These are phyloP conservation scores for Fusarium pseudograminearum DNA, from an alignment of 2,329 filamentous ascomycete genomes.

Conservation along the genomic window DNA sequence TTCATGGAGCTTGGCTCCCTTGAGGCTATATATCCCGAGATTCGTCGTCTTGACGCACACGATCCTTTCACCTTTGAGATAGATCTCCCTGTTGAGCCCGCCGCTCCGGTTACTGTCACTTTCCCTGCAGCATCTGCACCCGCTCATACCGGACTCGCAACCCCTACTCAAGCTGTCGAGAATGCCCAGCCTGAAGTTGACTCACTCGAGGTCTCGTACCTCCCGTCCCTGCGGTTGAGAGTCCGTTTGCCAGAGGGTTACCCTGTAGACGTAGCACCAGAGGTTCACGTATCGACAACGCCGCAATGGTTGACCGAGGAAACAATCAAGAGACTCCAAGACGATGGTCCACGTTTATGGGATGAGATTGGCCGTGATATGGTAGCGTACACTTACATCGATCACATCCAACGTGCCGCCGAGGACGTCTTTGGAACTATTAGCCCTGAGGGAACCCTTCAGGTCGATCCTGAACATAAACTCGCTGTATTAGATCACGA, in stretches of 20 bases:
- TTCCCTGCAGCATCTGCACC: conserved; percentile 62
- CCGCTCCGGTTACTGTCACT: conserved; percentile 65
- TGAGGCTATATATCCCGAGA: conserved; percentile 75
- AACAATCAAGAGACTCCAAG: conserved; percentile 63
- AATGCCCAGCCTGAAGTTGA: conserved; percentile 51
- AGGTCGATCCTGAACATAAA: conserved; percentile 69
- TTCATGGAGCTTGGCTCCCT: conserved; percentile 70
- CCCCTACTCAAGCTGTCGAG: conserved; percentile 20
- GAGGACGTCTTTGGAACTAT: conserved; percentile 72
- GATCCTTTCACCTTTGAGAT: conserved; percentile 65
- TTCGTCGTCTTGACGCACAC: conserved; percentile 59
- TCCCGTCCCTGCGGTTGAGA: conserved; percentile 67
- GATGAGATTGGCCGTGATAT: conserved; percentile 70
- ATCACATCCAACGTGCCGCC: conserved; percentile 69
- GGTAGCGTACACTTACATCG: conserved; percentile 72
- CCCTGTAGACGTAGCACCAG: conserved; percentile 65
- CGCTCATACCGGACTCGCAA: conserved; percentile 28
- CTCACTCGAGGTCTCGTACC: conserved; percentile 65
- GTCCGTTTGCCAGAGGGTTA: conserved; percentile 70
- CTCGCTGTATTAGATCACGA: conserved; percentile 83
- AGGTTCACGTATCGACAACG: conserved; percentile 62
- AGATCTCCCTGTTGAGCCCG: conserved; percentile 68
- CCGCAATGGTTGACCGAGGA: conserved; percentile 68
- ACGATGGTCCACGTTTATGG: conserved; percentile 67
- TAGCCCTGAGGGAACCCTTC: conserved; percentile 60